Base-by-base conservation (phyloP, 1,139 yeast species). In the Blastobotrys apis region DNA sequence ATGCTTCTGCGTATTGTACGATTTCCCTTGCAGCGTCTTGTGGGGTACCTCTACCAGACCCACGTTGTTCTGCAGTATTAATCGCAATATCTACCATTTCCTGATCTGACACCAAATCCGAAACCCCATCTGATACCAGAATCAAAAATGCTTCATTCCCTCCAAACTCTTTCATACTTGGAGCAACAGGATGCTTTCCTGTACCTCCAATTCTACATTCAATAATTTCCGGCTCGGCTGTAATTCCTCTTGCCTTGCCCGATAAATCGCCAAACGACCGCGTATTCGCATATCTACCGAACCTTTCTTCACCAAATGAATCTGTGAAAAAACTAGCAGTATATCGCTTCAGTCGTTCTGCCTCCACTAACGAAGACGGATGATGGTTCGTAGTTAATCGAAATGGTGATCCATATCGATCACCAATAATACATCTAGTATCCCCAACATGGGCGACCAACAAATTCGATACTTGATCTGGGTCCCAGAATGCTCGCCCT, bases 361-460 rank as follows among this genome's bases (percentile, higher is more conserved):
- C 77, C 63, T 92, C 98, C 13, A 78, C 69, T 1, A 90, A 84
- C 41, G 88, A 82, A 1, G 86, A 78, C 2, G 97, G 95, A 64
- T 90, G 97, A 63, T 92, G 98, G 26, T 80, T 77, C 33, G 77
- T 74, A 0, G 95, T 86, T 45, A 92, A 66, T 9, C 85, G 73
- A 56, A 83, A 90, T 0, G 95, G 95, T 36, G 76, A 69, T 2
- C 98, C 97, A 48, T 72, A 66, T 47, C 73, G 74, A 47, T 68
- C 71, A 33, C 62, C 54, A 20, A 92, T 58, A 4, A 92, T 75
- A n/a, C 95, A 90, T 52, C 86, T 75, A 3, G 97, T 85, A 60
- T 92, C 98, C 3, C 98, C 98, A n/a, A 90, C 82, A 61, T 92
- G 98, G 1, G 94, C 92, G 19, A 90, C 77, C 1, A 86, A 75